phyloP scores from a whole-genome alignment of 257 asterid genomes.

The Gardenia jasminoides region DNA sequence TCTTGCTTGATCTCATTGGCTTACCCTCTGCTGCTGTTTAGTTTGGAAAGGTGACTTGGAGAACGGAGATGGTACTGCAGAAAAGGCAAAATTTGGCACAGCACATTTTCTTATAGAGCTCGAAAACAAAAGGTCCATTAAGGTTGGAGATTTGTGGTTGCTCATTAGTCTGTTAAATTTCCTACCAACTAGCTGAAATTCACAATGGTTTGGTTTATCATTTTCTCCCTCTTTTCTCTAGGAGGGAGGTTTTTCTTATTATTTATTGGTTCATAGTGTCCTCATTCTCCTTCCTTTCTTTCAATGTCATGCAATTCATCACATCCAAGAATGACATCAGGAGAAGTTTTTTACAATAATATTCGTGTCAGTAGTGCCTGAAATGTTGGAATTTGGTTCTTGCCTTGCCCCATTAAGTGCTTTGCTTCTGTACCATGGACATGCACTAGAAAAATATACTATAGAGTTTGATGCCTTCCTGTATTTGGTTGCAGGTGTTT shows the following conservation, averaged over 20 bases:
- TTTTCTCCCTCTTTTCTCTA: neutral
- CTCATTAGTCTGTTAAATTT: neutral
- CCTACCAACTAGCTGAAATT: too few relatives aligned
- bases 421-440: slow-evolving; percentile 6
- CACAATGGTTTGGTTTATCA: too few relatives aligned
- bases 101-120: slow-evolving; percentile 76
- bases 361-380: neutral
- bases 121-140: slow-evolving; percentile 75
- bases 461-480: neutral
- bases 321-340: neutral
- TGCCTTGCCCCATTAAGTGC: neutral
- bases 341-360: neutral
- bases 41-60: slow-evolving; percentile 34
- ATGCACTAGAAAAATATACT: neutral
- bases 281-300: neutral
- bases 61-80: slow-evolving; percentile 40
- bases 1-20: neutral
- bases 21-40: slow-evolving; percentile 8
- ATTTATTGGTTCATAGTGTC: neutral
- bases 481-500: slow-evolving; percentile 51
- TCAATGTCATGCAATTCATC: neutral
- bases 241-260: neutral
- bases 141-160: slow-evolving; percentile 44
- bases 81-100: slow-evolving; percentile 74
- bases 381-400: neutral